These are phyloP conservation scores for Dalechampia spathulata DNA, from an alignment of 441 rosid species.

Conservation along the genomic window DNA sequence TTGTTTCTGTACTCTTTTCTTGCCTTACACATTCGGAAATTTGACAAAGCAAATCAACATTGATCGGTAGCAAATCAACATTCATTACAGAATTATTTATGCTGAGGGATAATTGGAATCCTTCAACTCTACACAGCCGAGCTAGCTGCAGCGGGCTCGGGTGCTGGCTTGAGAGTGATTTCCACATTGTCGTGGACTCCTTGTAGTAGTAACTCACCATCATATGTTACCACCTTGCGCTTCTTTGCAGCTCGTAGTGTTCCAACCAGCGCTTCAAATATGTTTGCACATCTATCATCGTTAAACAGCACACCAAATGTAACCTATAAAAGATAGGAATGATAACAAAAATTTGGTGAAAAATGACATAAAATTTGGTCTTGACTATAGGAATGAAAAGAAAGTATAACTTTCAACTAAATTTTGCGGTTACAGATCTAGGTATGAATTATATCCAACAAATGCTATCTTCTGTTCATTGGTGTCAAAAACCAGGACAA, in stretches of 20 bases:
- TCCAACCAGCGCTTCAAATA: constrained; percentile 91
- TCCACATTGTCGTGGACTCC: constrained; percentile 90
- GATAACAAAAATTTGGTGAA: background rate
- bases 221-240: constrained; percentile 62
- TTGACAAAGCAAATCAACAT: too few relatives aligned
- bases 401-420: background rate
- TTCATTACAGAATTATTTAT: constrained; percentile 4
- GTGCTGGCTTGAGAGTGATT: constrained; percentile 51
- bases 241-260: constrained; percentile 90
- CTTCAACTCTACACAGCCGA: constrained; percentile 7
- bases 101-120: background rate
- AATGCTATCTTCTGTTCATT: too few relatives aligned
- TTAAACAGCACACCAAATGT: constrained; percentile 81
- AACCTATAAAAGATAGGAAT: constrained; percentile 42
- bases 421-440: background rate
- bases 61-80: too few relatives aligned
- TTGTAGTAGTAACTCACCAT: constrained; percentile 79
- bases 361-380: background rate
- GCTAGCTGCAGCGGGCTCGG: constrained; percentile 21
- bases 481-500: too few relatives aligned
- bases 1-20: too few relatives aligned
- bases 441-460: background rate
- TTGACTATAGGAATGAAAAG: background rate
- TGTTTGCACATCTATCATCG: constrained; percentile 81
- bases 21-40: too few relatives aligned